Conservation (phyloP, 2,329 filamentous ascomycete species). For the Stagonosporopsis rhizophila region DNA sequence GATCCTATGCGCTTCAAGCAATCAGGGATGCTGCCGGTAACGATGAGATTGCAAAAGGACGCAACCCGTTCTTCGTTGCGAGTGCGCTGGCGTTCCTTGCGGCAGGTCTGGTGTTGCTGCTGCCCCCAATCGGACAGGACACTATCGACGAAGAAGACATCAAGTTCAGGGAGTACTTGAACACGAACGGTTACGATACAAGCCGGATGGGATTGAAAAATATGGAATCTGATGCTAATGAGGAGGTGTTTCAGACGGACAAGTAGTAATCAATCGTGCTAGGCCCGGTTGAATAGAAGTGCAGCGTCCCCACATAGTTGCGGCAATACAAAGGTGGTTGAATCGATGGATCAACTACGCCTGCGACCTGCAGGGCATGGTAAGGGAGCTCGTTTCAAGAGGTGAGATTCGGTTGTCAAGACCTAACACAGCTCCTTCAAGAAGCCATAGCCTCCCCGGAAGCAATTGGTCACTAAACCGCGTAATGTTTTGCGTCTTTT, state of each 20-base stretch:
- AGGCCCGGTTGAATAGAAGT: too few relatives aligned
- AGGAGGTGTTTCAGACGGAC: slow-evolving; percentile 16
- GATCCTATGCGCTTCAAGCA: slow-evolving; percentile 81
- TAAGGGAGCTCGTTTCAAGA: too few relatives aligned
- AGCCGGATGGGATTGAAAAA: slow-evolving; percentile 57
- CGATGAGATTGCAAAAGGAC: slow-evolving; percentile 63
- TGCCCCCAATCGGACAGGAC: slow-evolving; percentile 82
- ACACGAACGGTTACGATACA: slow-evolving; percentile 78
- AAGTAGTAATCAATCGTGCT: background rate
- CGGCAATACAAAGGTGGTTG: too few relatives aligned
- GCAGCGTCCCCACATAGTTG: too few relatives aligned
- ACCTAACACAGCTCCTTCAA: too few relatives aligned
- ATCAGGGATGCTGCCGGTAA: slow-evolving; percentile 51
- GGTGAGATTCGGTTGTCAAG: too few relatives aligned
- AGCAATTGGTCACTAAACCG: too few relatives aligned
- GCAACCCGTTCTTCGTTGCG: slow-evolving; percentile 91
- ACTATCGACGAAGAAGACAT: slow-evolving; percentile 81
- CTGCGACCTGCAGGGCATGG: too few relatives aligned
- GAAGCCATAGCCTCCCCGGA: too few relatives aligned
- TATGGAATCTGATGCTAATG: slow-evolving; percentile 14
- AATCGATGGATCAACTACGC: too few relatives aligned
- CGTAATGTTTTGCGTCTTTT: too few relatives aligned
- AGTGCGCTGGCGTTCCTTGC: slow-evolving; percentile 78
- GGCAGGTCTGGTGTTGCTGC: slow-evolving; percentile 66
- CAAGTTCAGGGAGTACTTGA: slow-evolving; percentile 76